Evolutionary conservation across 2,329 filamentous ascomycete species (phyloP), one percentile per base, ranked within the genome.

Genomic region (Hypoxylon sp.): DNA sequence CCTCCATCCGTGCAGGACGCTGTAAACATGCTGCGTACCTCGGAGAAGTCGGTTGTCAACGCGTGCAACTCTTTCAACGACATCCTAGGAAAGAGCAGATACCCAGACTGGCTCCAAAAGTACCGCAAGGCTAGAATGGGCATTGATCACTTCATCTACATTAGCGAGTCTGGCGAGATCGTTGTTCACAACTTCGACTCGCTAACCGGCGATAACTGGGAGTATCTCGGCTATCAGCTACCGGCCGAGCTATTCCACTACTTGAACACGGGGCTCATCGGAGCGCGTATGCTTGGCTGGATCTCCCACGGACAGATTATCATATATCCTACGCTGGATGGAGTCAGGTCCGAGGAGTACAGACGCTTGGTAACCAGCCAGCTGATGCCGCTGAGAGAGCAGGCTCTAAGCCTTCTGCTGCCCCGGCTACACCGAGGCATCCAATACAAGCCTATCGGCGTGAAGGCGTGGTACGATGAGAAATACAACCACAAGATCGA

Each of bases 231-330:
- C n/a, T 85, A 96, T 57, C 89, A 93, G 58, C 81, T 99, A 4
- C 92, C 95, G 0, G 87, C 92, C 35, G 95, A 99, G 75, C 81
- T 98, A 15, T 93, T 94, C 72, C 90, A 92, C 74, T 98, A 98
- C 73, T 81, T 97, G 46, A 92, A 92, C 56, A 88, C 85, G 48
- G 95, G 92, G 27, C 78, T 97, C 38, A 86, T 98, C 63, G 87
- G 91, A 23, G 82, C 92, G 20, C 86, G 91, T 43, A 81, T 97
- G 31, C 83, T 96, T 10, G 91, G 89, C 72, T 94, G 88, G 83
- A 86, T 97, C 66, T 89, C 91, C 3, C 89, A 91, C 50, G 87
- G 89, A 63, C 88, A 94, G 72, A 84, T 96, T 55, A 77, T 90
- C 24, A 83, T 97, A 48, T 83, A 87, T 48, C 89, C 94, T n/a